Evolutionary conservation across 1,139 yeast species (phyloP), one percentile per base, ranked within the genome.

Genomic region (Candida sanyaensis): DNA sequence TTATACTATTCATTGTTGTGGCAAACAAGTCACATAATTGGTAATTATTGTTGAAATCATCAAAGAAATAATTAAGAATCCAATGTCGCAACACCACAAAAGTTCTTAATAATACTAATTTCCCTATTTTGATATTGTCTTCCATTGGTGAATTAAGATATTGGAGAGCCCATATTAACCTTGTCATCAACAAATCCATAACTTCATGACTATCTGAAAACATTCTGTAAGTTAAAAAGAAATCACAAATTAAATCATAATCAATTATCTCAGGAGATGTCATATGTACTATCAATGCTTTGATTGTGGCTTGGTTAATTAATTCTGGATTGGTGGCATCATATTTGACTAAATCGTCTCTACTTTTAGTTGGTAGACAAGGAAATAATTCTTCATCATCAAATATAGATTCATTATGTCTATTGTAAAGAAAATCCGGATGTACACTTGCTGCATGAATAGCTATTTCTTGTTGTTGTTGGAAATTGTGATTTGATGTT

Each of bases 21-120:
- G 79, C 67, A 54, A 85, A 80, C 10, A 64, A 53, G 43, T 69
- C 72, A 56, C 91, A 74, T 36, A 86, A 59, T 23, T 64, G 59
- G 3, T 57, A 56, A 52, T 81, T 73, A 10, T 73, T 59, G 41
- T 82, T 69, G 59, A 86, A 87, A 60, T 87, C 93, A 57, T 86
- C 89, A 40, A 79, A 72, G 57, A 85, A 87, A 61, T 86, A 86
- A 62, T 87, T 92, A 51, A 88, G 68, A 30, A 93, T 68, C 96
- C 98, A 93, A 66, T 90, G 96, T 58, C 98, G 78, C 43, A 93
- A 60, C 32, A 88, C 85, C 36, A 90, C 97, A 70, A 92, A 93
- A 0, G 96, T 86, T 56, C 98, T 77, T 36, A 92, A 79, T n/a
- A 89, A 71, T 1, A 87, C 86, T 44, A 87, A 73, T 54, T 85